These are phyloP conservation scores for Lactarius trivialis DNA, from an alignment of 768 basidiomycete genomes.

Conservation along the genomic window DNA sequence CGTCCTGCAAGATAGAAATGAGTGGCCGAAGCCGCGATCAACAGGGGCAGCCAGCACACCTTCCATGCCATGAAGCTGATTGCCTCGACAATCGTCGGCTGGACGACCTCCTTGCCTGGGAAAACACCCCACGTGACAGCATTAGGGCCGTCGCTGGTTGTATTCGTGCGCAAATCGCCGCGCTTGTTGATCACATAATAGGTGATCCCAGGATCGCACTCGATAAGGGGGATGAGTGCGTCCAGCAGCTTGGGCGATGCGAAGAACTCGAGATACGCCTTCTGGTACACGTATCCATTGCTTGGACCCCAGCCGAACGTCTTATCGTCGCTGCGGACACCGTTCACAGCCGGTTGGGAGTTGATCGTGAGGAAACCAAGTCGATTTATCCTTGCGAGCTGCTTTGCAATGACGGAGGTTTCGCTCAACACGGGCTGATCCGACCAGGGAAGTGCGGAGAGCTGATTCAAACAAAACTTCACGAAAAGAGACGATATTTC, in stretches of 20 bases:
- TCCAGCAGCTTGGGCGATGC: slow-evolving; percentile 69
- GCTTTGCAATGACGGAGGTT: slow-evolving; percentile 69
- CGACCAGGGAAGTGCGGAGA: slow-evolving; percentile 89
- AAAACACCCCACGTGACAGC: slow-evolving; percentile 99
- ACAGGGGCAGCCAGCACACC: slow-evolving; percentile 35
- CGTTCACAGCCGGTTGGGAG: slow-evolving; percentile 93
- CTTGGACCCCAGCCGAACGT: slow-evolving; percentile 90
- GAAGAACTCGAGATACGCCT: slow-evolving; percentile 97
- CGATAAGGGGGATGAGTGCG: slow-evolving; percentile 71
- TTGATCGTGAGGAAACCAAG: slow-evolving; percentile 96
- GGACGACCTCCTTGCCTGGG: slow-evolving; percentile 93
- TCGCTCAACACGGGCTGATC: slow-evolving; percentile 83
- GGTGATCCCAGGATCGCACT: slow-evolving; percentile 81
- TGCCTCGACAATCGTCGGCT: slow-evolving; percentile 95
- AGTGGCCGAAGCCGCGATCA: not conserved
- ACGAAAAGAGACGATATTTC: slow-evolving; percentile 75
- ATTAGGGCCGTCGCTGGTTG: slow-evolving; percentile 90
- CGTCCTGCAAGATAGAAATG: slow-evolving; percentile 51
- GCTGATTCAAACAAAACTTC: slow-evolving; percentile 69
- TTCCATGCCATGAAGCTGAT: slow-evolving; percentile 99
- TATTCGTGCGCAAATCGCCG: slow-evolving; percentile 93
- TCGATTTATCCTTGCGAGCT: slow-evolving; percentile 80
- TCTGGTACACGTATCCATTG: slow-evolving; percentile 94
- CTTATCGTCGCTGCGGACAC: slow-evolving; percentile 76
- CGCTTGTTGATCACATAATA: slow-evolving; percentile 97